Evolutionary conservation across 495 filamentous ascomycete genomes (phyloP), one percentile per base, ranked within the genome.

Genomic region (Elaphomyces granulatus): DNA sequence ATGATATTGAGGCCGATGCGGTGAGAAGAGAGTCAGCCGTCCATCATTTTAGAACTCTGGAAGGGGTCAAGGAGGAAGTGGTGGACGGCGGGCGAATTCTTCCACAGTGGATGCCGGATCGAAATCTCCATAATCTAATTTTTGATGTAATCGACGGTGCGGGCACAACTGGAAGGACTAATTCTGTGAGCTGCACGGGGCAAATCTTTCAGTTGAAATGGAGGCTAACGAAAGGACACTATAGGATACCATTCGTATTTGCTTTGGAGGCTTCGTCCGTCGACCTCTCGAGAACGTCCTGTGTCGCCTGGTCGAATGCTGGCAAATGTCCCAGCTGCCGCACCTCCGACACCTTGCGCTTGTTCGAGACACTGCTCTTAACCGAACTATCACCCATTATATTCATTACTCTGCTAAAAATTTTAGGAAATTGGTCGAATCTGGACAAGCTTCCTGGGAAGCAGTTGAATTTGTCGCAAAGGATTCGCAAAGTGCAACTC

Each of bases 271-370:
- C 14, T 72, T 74, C 49, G 78, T 68, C 49, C 67, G 64, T 40
- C 58, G 75, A 40, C 72, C 77, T 2, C 45, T 77, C 20, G 80
- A 83, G 46, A 61, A 66, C 34, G 51, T 65, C 15, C 42, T 81
- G 20, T 54, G 52, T 43, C 67, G 75, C 20, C 48, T 82, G 18
- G 70, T 69, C 1, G 70, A 79, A 45, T 59, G 66, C 41, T 80
- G 75, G 65, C 65, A 72, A 33, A 38, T 70, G 20, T 74, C 74
- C 2, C 79, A 83, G 42, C 79, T 80, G 14, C 55, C 63, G 14
- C 66, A 79, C 48, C 61, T 83, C 32, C 69, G 69, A 18, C 74
- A 80, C 48, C 53, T 78, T n/a, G 66, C 71, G 17, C 63, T 83
- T 15, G 62, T 83, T 31, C 59, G 74, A 43, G 79, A 83, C 45